Evolutionary conservation across 1,139 yeast species (phyloP).

Genomic region (Hanseniaspora uvarum): DNA sequence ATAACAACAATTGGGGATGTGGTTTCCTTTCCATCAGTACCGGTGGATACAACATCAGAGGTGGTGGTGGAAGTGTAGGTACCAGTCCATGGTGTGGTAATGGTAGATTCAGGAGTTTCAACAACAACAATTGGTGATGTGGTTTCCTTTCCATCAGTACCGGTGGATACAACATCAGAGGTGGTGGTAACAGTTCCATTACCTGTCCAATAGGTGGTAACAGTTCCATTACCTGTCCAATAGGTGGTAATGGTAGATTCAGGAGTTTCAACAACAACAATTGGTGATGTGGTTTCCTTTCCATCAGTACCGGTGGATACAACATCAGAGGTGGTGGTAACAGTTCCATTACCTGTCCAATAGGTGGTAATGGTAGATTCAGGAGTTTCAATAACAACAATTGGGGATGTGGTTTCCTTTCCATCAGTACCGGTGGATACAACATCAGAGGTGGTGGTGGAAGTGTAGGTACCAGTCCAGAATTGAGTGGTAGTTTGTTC

Average conservation of each 20-base stretch:
- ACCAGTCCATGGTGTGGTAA: neutral
- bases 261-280: constrained; percentile 13
- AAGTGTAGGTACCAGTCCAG: too few species aligned
- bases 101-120: neutral
- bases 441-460: neutral
- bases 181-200: too few species aligned
- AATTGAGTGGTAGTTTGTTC: neutral
- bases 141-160: neutral
- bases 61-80: neutral
- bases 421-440: constrained; percentile 14
- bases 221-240: neutral
- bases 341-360: neutral
- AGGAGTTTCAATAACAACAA: constrained; percentile 15
- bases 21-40: neutral
- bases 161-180: neutral
- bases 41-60: neutral
- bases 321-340: too few species aligned
- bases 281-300: too few species aligned
- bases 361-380: neutral
- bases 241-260: constrained; percentile 3
- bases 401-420: neutral
- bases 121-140: neutral
- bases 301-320: neutral
- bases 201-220: too few species aligned
- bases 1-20: neutral